Evolutionary conservation across 116 monocot species (phyloP).

Genomic region (Cymodocea nodosa): DNA sequence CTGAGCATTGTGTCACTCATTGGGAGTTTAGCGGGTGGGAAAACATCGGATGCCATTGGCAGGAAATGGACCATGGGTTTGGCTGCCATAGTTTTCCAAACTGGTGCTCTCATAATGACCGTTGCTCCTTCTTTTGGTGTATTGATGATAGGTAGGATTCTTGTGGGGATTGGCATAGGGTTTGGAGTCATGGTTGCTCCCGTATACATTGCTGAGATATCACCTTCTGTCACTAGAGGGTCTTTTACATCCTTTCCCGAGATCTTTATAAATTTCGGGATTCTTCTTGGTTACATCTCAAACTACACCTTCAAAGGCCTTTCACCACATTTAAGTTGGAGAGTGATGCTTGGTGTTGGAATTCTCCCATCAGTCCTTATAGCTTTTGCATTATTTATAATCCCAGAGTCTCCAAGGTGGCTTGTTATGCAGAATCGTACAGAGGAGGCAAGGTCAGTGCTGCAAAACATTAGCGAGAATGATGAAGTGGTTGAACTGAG

Average conservation of each 20-base stretch:
- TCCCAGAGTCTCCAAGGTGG: conserved; percentile 98
- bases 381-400: conserved; percentile 56
- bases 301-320: conserved; percentile 77
- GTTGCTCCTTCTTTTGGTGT: conserved; percentile 61
- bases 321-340: conserved; percentile 67
- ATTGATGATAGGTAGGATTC: conserved; percentile 68
- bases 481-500: conserved; percentile 47
- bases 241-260: conserved; percentile 88
- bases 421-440: conserved; percentile 62
- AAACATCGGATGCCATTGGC: conserved; percentile 66
- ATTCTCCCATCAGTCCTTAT: conserved; percentile 80
- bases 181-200: conserved; percentile 93
- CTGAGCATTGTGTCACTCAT: conserved; percentile 77
- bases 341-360: conserved; percentile 88
- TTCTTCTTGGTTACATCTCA: conserved; percentile 91
- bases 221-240: conserved; percentile 66
- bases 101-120: conserved; percentile 68
- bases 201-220: conserved; percentile 89
- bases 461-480: conserved; percentile 39
- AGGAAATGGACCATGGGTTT: conserved; percentile 92
- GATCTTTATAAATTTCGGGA: conserved; percentile 86
- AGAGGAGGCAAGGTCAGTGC: conserved; percentile 63
- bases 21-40: conserved; percentile 71
- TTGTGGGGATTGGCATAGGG: conserved; percentile 91
- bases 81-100: conserved; percentile 75